Conservation (phyloP, 208 protist genomes). For the Acanthamoeba castellanii region DNA sequence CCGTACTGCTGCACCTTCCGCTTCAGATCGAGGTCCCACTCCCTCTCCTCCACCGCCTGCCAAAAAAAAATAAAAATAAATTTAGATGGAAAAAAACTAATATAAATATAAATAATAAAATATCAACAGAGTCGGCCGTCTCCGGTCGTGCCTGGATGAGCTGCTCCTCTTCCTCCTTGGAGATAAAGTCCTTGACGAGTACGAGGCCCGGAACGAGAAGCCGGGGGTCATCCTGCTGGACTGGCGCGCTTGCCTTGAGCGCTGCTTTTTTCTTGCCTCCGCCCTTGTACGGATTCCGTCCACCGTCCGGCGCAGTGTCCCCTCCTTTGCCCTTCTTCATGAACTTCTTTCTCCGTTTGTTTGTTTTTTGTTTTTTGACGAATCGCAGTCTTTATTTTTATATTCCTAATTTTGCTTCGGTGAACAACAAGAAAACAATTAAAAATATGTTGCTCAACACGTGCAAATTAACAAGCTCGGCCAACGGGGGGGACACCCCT, state of each 20-base stretch:
- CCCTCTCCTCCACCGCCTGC: conserved; percentile 23
- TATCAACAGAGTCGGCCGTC: background rate
- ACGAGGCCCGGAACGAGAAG: background rate
- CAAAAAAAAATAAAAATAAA: background rate
- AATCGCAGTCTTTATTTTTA: background rate
- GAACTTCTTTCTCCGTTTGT: background rate
- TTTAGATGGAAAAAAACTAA: background rate
- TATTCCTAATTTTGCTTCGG: no score
- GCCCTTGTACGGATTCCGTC: conserved; percentile 7
- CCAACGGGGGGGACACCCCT: no score
- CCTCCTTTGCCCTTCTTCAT: background rate
- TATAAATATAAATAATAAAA: background rate
- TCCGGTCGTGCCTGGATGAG: background rate
- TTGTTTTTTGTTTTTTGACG: background rate
- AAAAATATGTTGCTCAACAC: no score
- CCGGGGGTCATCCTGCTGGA: background rate
- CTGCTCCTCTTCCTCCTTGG: conserved; percentile 37
- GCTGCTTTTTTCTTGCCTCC: conserved; percentile 15
- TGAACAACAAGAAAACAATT: no score
- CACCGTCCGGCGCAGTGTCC: background rate
- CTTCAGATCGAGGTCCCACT: conserved; percentile 2
- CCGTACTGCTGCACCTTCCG: conserved; percentile 29
- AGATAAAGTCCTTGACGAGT: conserved; percentile 19
- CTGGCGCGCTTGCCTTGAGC: background rate
- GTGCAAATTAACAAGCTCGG: no score